Base-by-base conservation (phyloP, 257 asterid species). In the Voacanga thouarsii region DNA sequence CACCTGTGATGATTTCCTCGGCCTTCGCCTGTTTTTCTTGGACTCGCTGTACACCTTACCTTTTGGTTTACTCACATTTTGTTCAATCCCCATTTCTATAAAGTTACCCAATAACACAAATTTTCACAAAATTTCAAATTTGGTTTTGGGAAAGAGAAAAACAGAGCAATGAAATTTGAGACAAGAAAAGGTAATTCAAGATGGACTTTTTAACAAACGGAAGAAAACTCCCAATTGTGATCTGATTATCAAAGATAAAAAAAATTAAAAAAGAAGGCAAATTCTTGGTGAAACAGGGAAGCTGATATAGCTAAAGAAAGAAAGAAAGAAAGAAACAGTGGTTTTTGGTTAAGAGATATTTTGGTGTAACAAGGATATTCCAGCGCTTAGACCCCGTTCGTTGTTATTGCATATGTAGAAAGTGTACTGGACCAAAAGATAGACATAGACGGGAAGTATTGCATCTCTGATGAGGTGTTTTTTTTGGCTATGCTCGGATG, bases 61-160 rank as follows among this genome's bases (percentile, higher is more conserved):
- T 39, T 87, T 89, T 6, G 87, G 87, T 19, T 88, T 89, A 53
- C 91, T 75, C 72, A 77, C 88, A 77, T 73, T 87, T 64, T 80
- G 86, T 77, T 92, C 96, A 71, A 87, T 84, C 81, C 92, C 87
- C 97, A 92, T 92, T 83, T 88, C 79, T 86, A 86, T 84, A 73
- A 77, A 59, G 28, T 5, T 3, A 66, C 12, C 73, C 23, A 37
- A 74, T 14, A 79, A 50, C 23, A 30, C 57, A 83, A 72, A 49
- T 21, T 77, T 72, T 19, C 39, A 45, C 21, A 43, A 44, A 50
- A 65, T 21, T 44, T 66, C 33, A 44, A 30, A 49, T 26, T 56
- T 43, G 47, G 16, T 55, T 39, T 16, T 19, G 9, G n/a, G 7
- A 14, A 26, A 12, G 12, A 1, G 23, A 24, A 33, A 33, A 33